Percentiles rank a stretch among this genome's conserved stretches.
These are phyloP conservation scores for Emiliania huxleyi DNA, from an alignment of 78 protist genomes.

Conservation along the genomic window DNA sequence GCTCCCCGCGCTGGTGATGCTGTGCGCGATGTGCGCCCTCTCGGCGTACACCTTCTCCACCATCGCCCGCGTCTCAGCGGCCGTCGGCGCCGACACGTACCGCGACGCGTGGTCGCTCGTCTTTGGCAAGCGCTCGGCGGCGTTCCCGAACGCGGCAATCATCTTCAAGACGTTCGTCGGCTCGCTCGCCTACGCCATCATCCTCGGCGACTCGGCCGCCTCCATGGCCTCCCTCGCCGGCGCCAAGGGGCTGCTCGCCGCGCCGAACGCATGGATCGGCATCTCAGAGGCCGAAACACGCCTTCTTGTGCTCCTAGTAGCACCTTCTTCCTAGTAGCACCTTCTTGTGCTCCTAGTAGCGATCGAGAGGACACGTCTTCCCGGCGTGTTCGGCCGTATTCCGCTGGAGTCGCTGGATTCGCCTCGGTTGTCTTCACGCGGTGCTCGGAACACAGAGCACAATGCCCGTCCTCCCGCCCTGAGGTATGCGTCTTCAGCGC, in stretches of 20 bases:
- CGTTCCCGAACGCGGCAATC: neutral
- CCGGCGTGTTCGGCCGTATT: too few relatives aligned
- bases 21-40: neutral
- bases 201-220: conserved; percentile 10
- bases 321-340: too few relatives aligned
- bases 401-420: too few relatives aligned
- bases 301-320: too few relatives aligned
- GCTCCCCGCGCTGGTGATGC: neutral
- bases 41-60: neutral
- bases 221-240: neutral
- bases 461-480: too few relatives aligned
- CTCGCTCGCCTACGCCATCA: neutral
- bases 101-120: neutral
- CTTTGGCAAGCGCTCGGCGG: neutral
- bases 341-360: too few relatives aligned
- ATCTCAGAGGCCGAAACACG: too few relatives aligned
- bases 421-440: too few relatives aligned
- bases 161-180: neutral
- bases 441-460: too few relatives aligned
- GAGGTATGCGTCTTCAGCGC: too few relatives aligned
- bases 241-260: neutral
- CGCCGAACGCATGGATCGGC: neutral
- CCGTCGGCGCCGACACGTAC: neutral
- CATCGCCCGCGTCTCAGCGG: neutral
- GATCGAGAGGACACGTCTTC: too few relatives aligned